Conservation (phyloP, 345 rosid species). For the Rhodamnia argentea region DNA sequence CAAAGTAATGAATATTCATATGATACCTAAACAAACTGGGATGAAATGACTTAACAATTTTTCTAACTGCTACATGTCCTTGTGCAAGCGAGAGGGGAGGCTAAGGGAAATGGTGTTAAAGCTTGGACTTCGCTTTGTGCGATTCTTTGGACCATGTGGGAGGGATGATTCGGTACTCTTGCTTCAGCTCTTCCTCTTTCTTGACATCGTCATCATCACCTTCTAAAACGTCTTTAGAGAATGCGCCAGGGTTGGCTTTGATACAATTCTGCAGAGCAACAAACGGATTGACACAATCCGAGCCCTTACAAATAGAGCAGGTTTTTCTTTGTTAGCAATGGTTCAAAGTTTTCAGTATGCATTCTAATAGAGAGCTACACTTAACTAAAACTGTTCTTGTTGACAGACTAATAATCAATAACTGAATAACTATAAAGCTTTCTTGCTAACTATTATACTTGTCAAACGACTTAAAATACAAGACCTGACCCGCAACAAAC, state of each 20-base stretch:
- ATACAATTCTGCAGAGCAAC: constrained; percentile 81
- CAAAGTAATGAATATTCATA: background rate
- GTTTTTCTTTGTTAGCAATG: background rate
- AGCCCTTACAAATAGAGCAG: constrained; percentile 37
- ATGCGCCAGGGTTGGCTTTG: constrained; percentile 64
- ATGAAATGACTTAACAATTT: background rate
- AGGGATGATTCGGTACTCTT: constrained; percentile 48
- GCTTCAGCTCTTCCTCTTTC: constrained; percentile 38
- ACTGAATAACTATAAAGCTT: background rate
- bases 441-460: background rate
- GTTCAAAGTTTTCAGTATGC: background rate
- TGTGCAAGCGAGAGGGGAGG: background rate
- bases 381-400: background rate
- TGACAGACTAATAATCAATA: background rate
- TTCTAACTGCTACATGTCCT: background rate
- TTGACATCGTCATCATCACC: constrained; percentile 18
- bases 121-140: constrained; percentile 26
- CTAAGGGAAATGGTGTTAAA: background rate
- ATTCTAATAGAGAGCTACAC: background rate
- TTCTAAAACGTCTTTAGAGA: constrained; percentile 41
- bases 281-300: constrained; percentile 76
- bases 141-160: constrained; percentile 60
- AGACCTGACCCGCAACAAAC: background rate
- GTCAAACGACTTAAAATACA: background rate
- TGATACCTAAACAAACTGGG: background rate